Evolutionary conservation across 2,329 filamentous ascomycete species (phyloP).

Genomic region (Botrytis cinerea): DNA sequence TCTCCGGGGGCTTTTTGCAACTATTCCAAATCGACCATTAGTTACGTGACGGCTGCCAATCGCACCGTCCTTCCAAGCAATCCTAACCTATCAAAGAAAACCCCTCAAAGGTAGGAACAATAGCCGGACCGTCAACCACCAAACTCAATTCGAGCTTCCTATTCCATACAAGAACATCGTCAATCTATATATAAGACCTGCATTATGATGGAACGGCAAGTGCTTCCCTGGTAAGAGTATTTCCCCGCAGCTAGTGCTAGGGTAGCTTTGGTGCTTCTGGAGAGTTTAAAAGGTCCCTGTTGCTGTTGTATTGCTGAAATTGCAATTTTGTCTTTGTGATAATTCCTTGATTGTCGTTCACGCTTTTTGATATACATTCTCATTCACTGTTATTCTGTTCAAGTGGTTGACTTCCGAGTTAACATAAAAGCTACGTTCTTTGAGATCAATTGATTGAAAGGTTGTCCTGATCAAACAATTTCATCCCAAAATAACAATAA

Average conservation of each 20-base stretch:
- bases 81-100: neutral
- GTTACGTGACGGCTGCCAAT: neutral
- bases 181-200: neutral
- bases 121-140: neutral
- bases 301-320: neutral
- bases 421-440: neutral
- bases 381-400: neutral
- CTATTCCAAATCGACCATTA: neutral
- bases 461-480: neutral
- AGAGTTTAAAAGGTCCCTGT: neutral
- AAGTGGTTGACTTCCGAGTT: neutral
- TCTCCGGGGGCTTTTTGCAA: neutral
- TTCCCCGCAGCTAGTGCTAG: neutral
- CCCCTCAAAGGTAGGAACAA: neutral
- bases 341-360: neutral
- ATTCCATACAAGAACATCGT: neutral
- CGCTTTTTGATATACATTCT: neutral
- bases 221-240: neutral
- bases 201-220: neutral
- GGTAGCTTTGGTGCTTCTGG: neutral
- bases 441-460: neutral
- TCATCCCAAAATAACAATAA: neutral
- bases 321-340: neutral
- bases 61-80: neutral
- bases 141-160: constrained; percentile 1